Conservation (phyloP, 306 rosid species). For the Arachis stenosperma region DNA sequence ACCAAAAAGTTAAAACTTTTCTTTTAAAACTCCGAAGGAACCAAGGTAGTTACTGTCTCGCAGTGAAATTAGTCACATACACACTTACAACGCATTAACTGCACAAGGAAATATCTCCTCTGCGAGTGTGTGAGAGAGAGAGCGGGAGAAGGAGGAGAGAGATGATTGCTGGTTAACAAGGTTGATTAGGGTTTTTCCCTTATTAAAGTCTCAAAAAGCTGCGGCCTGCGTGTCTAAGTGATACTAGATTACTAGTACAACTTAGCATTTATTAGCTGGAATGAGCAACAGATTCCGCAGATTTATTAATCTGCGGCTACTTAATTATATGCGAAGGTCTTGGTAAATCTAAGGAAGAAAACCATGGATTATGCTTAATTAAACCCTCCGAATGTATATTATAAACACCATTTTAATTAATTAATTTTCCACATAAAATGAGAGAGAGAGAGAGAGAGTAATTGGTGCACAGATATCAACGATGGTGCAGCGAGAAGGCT, state of each 20-base stretch:
- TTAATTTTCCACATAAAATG: too few species aligned
- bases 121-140: neutral
- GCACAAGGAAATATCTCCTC: slow-evolving; percentile 15
- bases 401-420: too few species aligned
- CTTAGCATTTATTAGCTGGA: slow-evolving; percentile 9
- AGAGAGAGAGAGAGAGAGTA: neutral
- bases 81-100: slow-evolving; percentile 32
- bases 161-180: slow-evolving; percentile 1
- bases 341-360: too few species aligned
- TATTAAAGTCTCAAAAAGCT: neutral
- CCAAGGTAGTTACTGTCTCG: slow-evolving; percentile 24
- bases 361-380: too few species aligned
- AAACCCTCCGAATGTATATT: too few species aligned
- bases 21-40: neutral
- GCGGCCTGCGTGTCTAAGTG: slow-evolving; percentile 17
- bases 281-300: too few species aligned
- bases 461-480: slow-evolving; percentile 1
- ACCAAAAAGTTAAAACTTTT: slow-evolving; percentile 28
- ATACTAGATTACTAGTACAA: neutral
- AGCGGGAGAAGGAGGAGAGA: neutral
- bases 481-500: neutral
- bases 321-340: too few species aligned
- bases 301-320: too few species aligned
- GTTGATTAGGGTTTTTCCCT: slow-evolving; percentile 19
- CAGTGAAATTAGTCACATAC: slow-evolving; percentile 15